Evolutionary conservation across 1,284 basidiomycete species (phyloP), one percentile per base, ranked within the genome.

Genomic region (Ustilago sp.): DNA sequence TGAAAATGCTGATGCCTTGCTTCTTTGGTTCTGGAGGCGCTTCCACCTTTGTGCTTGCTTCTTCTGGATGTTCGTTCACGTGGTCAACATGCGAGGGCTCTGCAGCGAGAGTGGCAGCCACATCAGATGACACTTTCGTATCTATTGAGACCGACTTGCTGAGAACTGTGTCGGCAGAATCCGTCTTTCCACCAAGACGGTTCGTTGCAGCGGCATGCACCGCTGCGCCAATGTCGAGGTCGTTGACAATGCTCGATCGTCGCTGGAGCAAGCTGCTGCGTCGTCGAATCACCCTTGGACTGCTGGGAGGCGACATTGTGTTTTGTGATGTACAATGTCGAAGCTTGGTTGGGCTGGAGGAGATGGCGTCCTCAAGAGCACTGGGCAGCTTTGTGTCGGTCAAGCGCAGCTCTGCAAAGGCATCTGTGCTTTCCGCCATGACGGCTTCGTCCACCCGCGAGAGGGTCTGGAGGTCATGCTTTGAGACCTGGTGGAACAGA

Each of bases 181-280:
- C 41, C 7, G n/a, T 3, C 13, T 50, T 41, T 11, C 11, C 50
- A 13, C 39, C 53, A 13, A 31, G 54, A n/a, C 13, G 31, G 13
- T 2, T 38, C 5, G 34, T 41, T 19, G 12, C 39, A 8, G 39
- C 52, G 6, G 45, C 28, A 39, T 45, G 41, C 8, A 41, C 32
- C 31, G 55, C 61, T 8, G 61, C 36, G 6, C 61, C 75, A 17
- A 79, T 74, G 34, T 79, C 74, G n/a, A 79, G 74, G 34, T 79
- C 77, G 48, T 79, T 74, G 48, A 79, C 63, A 59, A 79, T 77
- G 55, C 77, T 79, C 59, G 74, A 79, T 11, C 77, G 34, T 45
- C 77, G 53, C 28, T 41, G 59, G 3, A 79, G 59, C 48, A 79
- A 36, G 51, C 74, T 74, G 74, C 74, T 77, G 9, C 74, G 53